Evolutionary conservation across 2,329 filamentous ascomycete genomes (phyloP).

Genomic region (Aspergillus pseudoterreus): DNA sequence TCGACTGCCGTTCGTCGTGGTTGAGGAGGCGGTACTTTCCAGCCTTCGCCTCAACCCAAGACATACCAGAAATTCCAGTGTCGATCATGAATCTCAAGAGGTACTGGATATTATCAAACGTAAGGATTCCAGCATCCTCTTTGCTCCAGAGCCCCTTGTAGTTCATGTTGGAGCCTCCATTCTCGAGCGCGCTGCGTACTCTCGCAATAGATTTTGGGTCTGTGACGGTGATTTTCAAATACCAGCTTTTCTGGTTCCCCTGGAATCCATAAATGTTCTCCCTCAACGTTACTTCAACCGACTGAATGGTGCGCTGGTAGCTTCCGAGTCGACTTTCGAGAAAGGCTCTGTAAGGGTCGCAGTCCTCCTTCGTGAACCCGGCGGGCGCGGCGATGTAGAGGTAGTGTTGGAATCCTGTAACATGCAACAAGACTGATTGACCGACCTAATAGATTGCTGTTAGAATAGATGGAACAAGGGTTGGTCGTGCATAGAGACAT

Average conservation of each 20-base stretch:
- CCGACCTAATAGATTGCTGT: slow-evolving; percentile 49
- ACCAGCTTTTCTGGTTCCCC: slow-evolving; percentile 86
- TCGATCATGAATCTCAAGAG: slow-evolving; percentile 97
- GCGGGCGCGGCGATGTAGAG: slow-evolving; percentile 88
- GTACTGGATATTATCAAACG: slow-evolving; percentile 95
- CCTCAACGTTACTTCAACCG: slow-evolving; percentile 74
- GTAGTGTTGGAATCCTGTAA: slow-evolving; percentile 94
- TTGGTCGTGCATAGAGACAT: slow-evolving; percentile 15
- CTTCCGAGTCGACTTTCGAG: slow-evolving; percentile 76
- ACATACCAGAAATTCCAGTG: slow-evolving; percentile 90
- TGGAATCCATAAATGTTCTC: slow-evolving; percentile 95
- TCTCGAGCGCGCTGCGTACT: slow-evolving; percentile 72
- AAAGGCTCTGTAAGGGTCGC: slow-evolving; percentile 71
- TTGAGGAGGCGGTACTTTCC: slow-evolving; percentile 69
- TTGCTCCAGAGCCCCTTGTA: slow-evolving; percentile 87
- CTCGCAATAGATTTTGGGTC: slow-evolving; percentile 81
- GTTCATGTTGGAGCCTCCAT: slow-evolving; percentile 63
- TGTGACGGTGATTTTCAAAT: slow-evolving; percentile 87
- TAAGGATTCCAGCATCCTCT: slow-evolving; percentile 69
- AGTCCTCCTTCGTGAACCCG: slow-evolving; percentile 74
- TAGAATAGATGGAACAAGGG: slow-evolving; percentile 11
- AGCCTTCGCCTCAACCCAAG: slow-evolving; percentile 85
- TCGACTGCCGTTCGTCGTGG: slow-evolving; percentile 69
- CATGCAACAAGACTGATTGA: slow-evolving; percentile 90
- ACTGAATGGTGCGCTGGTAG: slow-evolving; percentile 70